These are phyloP conservation scores for Phytophthora aleatoria DNA, from an alignment of 352 stramenopile genomes.

Conservation along the genomic window DNA sequence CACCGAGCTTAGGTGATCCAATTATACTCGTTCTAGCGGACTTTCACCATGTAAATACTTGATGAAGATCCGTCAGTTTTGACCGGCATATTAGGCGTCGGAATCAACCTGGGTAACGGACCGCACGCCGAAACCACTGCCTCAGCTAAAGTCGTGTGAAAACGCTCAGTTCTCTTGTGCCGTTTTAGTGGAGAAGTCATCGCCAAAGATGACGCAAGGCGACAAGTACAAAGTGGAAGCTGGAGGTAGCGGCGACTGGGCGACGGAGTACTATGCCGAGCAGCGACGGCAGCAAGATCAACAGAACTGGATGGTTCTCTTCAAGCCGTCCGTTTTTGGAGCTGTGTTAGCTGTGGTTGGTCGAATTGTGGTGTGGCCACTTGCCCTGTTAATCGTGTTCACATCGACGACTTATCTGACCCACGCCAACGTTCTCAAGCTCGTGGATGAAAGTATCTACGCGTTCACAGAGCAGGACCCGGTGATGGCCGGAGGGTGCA, in stretches of 20 bases:
- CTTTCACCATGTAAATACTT: too few relatives aligned
- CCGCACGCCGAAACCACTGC: neutral
- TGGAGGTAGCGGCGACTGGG: conserved; percentile 14
- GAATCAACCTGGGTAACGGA: neutral
- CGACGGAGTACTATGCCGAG: conserved; percentile 22
- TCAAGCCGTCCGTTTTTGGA: conserved; percentile 27
- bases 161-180: neutral
- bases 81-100: neutral
- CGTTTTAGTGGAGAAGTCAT: neutral
- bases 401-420: conserved; percentile 25
- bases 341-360: conserved; percentile 24
- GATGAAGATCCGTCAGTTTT: neutral
- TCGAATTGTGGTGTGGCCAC: conserved; percentile 30
- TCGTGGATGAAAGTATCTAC: conserved; percentile 33
- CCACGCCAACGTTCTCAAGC: conserved; percentile 18
- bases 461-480: conserved; percentile 32
- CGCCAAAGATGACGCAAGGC: conserved; percentile 13
- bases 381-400: conserved; percentile 22
- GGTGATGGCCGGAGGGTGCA: conserved; percentile 30
- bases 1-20: too few relatives aligned
- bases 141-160: neutral
- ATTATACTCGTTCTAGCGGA: too few relatives aligned
- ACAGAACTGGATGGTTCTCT: conserved; percentile 19
- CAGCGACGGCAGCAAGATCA: conserved; percentile 11
- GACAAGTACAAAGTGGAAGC: conserved; percentile 27